Conservation (phyloP, 345 rosid genomes). For the Arabidopsis arenosa region DNA sequence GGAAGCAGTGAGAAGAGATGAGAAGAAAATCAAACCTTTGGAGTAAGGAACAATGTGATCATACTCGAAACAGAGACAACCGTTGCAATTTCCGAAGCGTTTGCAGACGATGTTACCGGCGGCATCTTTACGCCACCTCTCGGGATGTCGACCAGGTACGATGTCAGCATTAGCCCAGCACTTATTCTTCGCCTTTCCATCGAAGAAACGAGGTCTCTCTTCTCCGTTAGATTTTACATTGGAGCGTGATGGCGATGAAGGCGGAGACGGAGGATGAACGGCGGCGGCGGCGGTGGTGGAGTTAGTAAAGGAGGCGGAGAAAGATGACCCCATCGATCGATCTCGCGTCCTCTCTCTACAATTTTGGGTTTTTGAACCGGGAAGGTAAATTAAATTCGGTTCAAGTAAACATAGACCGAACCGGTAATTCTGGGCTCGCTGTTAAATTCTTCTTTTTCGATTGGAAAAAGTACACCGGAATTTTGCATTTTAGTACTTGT, state of each 20-base stretch:
- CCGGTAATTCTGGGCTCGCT: not conserved
- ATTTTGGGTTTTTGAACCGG: conserved; percentile 18
- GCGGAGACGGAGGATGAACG: conserved; percentile 37
- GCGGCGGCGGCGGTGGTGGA: conserved; percentile 13
- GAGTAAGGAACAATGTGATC: conserved; percentile 92
- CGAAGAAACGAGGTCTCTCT: conserved; percentile 83
- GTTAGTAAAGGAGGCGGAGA: conserved; percentile 42
- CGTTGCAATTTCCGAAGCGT: conserved; percentile 84
- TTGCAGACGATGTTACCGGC: conserved; percentile 91
- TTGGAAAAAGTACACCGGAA: no score
- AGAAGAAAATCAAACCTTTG: conserved; percentile 57
- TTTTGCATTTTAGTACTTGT: not conserved
- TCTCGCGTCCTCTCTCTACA: conserved; percentile 19
- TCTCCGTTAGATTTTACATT: conserved; percentile 40
- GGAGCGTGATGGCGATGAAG: conserved; percentile 41
- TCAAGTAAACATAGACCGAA: conserved; percentile 18
- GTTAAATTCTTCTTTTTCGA: not conserved
- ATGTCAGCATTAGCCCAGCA: conserved; percentile 83
- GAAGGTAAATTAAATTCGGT: conserved; percentile 14
- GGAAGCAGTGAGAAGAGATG: conserved; percentile 11
- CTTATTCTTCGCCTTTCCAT: conserved; percentile 60
- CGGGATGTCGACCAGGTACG: conserved; percentile 92
- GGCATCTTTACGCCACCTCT: conserved; percentile 93
- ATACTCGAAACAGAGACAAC: conserved; percentile 95
- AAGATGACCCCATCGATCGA: conserved; percentile 38